phyloP scores from a whole-genome alignment of 116 monocot genomes.

The Phalaenopsis hybrid region DNA sequence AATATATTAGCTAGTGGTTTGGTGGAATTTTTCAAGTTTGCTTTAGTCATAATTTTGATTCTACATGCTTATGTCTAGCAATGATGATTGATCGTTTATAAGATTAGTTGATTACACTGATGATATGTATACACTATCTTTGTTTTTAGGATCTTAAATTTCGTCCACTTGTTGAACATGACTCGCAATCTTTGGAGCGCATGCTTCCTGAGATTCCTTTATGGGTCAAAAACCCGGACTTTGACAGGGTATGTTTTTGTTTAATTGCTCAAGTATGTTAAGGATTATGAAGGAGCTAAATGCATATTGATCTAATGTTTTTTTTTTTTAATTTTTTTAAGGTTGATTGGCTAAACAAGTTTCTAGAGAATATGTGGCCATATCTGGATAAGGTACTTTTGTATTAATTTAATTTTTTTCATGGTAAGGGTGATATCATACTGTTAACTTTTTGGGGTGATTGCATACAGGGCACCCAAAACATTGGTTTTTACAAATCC shows the following conservation, averaged over 20 bases:
- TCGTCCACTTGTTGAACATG: slow-evolving; percentile 66
- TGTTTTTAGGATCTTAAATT: slow-evolving; percentile 48
- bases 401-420: slow-evolving; percentile 7
- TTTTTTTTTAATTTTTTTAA: neutral
- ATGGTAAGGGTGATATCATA: neutral
- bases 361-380: slow-evolving; percentile 82
- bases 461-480: too few species aligned
- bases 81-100: neutral
- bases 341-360: slow-evolving; percentile 21
- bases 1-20: neutral
- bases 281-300: neutral
- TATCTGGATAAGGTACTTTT: slow-evolving; percentile 79
- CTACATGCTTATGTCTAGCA: neutral
- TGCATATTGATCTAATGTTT: neutral
- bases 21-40: neutral
- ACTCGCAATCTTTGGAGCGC: slow-evolving; percentile 54
- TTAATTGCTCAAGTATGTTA: neutral
- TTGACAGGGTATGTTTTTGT: slow-evolving; percentile 51
- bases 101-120: neutral
- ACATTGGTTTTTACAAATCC: too few species aligned
- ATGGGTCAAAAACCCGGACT: slow-evolving; percentile 92
- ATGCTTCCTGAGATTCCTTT: slow-evolving; percentile 85
- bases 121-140: neutral
- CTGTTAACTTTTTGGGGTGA: neutral
- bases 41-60: neutral